These are phyloP conservation scores for Aphanomyces euteiches DNA, from an alignment of 352 stramenopile species.

Conservation along the genomic window DNA sequence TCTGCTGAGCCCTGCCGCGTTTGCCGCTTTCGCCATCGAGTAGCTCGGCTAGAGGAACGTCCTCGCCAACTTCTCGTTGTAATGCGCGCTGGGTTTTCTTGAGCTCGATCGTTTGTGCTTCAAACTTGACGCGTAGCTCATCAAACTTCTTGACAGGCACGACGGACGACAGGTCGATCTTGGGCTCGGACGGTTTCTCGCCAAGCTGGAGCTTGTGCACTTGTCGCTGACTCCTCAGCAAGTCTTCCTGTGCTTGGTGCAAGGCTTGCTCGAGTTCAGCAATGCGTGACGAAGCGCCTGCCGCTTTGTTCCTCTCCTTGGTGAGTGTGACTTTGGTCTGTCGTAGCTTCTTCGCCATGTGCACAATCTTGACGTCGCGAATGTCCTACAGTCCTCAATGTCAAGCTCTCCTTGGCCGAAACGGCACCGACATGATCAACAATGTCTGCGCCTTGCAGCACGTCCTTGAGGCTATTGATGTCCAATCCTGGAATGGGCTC, in stretches of 20 bases:
- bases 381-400: conserved; percentile 48
- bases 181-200: neutral
- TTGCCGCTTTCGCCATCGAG: conserved; percentile 36
- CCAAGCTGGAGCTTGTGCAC: conserved; percentile 43
- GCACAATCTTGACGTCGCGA: conserved; percentile 71
- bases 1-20: conserved; percentile 72
- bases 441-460: conserved; percentile 57
- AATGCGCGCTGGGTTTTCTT: conserved; percentile 71
- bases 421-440: conserved; percentile 46
- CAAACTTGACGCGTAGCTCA: conserved; percentile 56
- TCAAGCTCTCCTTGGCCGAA: neutral
- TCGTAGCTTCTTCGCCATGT: conserved; percentile 66
- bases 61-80: conserved; percentile 51
- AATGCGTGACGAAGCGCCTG: neutral
- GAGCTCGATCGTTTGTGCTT: conserved; percentile 51
- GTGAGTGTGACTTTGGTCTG: conserved; percentile 41
- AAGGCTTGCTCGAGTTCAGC: conserved; percentile 16
- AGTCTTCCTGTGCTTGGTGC: conserved; percentile 30
- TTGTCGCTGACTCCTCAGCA: conserved; percentile 58
- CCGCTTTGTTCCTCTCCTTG: conserved; percentile 20
- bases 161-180: conserved; percentile 16
- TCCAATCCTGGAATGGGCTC: conserved; percentile 60
- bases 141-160: conserved; percentile 51
- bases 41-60: conserved; percentile 28
- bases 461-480: conserved; percentile 46